phyloP scores from a whole-genome alignment of 176 grass and related monocot genomes.

The Aegilops sharonensis region DNA sequence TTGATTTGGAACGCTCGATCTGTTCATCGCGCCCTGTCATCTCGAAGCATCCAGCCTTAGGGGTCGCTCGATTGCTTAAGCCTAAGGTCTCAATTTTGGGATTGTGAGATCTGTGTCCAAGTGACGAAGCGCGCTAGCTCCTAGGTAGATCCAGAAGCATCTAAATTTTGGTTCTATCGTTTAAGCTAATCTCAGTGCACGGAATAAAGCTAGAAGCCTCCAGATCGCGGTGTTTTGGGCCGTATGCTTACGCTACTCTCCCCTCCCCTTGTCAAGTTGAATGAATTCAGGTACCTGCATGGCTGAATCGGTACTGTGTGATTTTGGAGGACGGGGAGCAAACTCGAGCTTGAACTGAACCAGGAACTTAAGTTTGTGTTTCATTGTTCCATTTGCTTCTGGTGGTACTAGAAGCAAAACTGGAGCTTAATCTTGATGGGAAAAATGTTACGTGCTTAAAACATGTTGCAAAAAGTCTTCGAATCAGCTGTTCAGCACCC shows the following conservation, averaged over 20 bases:
- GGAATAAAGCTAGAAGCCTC: not conserved
- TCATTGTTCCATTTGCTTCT: not conserved
- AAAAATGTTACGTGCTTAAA: not conserved
- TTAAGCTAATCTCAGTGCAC: not conserved
- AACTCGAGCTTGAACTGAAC: not conserved
- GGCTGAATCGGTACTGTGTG: not conserved
- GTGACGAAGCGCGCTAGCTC: not conserved
- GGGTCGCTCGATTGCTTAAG: not conserved
- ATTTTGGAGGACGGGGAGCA: not conserved
- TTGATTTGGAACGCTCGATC: constrained; percentile 16
- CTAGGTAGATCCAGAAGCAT: constrained; percentile 4
- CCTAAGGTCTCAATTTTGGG: not conserved
- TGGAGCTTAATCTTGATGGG: not conserved
- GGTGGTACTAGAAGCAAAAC: not conserved
- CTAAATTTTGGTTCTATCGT: not conserved
- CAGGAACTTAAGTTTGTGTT: not conserved
- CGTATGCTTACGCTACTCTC: not conserved
- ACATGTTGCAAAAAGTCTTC: not conserved
- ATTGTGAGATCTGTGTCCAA: not conserved
- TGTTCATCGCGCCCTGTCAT: not conserved
- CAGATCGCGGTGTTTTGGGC: constrained; percentile 3
- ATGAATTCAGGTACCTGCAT: not conserved
- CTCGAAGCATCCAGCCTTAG: constrained; percentile 16
- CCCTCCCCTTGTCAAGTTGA: not conserved
- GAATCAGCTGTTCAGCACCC: not conserved